Evolutionary conservation across 371 early-diverging fungal genomes (phyloP), one percentile per base, ranked within the genome.

Genomic region (Mucor saturninus): DNA sequence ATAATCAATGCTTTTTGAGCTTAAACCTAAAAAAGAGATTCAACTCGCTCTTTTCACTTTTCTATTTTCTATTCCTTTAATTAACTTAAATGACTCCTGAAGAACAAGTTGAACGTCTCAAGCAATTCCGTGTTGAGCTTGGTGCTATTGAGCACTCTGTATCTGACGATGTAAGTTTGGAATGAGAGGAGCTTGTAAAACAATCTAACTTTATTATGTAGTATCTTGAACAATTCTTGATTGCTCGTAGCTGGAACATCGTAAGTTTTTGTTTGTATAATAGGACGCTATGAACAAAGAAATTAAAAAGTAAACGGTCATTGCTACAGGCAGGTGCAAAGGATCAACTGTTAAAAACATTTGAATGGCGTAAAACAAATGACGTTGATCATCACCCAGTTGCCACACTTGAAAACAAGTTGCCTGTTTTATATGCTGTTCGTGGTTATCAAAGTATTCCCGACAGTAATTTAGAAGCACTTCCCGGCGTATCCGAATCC

Each of bases 401-500:
- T 31, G 87, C 91, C 6, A 79, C 84, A 42, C 71, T 75, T 5
- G 73, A 85, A 39, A 91, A 91, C 67, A 72, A 76, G 14, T 72
- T 84, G 38, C 90, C 93, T 0, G 80, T 89, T 35, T 83, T 91
- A 56, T 91, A 91, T 66, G 84, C 86, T 43, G 83, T 92, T 10
- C 89, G 94, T 53, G 94, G 94, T 9, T 92, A 78, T 65, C 48
- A 73, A 28, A 76, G 78, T 14, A 72, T 91, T 0, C 83, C 86
- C 30, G 94, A 93, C 58, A 75, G 85, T 31, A 91, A 93, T 61
- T 73, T 90, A 37, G 86, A 79, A 32, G 69, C 85, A 0, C 73
- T 76, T 11, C 83, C 85, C n/a, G 86, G 86, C 50, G 77, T 89
- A 13, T 85, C 86, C n/a, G 90, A 89, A 30, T 76, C 84, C 40